Evolutionary conservation across 495 filamentous ascomycete genomes (phyloP), one percentile per base, ranked within the genome.

Genomic region (Penicillium cinerascens): DNA sequence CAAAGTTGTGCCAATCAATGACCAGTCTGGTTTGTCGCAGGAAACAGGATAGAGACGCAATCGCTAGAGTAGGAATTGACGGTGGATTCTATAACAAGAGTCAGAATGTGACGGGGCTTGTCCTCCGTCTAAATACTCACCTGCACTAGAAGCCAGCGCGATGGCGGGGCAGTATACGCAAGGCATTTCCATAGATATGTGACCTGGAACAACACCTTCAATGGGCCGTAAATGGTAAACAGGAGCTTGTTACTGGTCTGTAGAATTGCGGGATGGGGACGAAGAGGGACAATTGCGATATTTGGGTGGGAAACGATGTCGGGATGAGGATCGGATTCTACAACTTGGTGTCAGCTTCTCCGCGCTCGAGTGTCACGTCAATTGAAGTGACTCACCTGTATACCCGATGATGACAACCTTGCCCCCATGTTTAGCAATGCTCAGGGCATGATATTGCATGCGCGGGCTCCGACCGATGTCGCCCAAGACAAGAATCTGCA

Each of bases 1-100:
- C 92, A 69, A 96, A 96, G 68, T 99, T 99, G 74, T 99, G 93
- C 93, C 93, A 99, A 71, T 99, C 93, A 50, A 97, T 90, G 33
- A 97, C 78, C 2, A 97, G 81, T 49, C 78, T 79, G 21, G 88
- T 92, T 52, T 89, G 84, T 37, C 95, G 88, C 47, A 95, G 72
- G 61, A 82, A 83, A 63, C 87, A 91, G 44, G 88, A 73, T 9
- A 91, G 47, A 11, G 82, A 74, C 3, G 91, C 84, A 42, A 97
- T 73, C 22, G 83, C 78, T 4, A 99, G 78, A 1, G 90, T 93
- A 4, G 93, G 93, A 57, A 99, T 96, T 1, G 92, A 91, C 4
- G 93, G 93, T 5, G 93, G 93, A 70, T 97, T 99, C 77, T 98
- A 70, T 16, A 9, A 7, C 37, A 55, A 44, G 9, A 43, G 47